Conservation (phyloP, 306 rosid species). For the Alnus rubra region DNA sequence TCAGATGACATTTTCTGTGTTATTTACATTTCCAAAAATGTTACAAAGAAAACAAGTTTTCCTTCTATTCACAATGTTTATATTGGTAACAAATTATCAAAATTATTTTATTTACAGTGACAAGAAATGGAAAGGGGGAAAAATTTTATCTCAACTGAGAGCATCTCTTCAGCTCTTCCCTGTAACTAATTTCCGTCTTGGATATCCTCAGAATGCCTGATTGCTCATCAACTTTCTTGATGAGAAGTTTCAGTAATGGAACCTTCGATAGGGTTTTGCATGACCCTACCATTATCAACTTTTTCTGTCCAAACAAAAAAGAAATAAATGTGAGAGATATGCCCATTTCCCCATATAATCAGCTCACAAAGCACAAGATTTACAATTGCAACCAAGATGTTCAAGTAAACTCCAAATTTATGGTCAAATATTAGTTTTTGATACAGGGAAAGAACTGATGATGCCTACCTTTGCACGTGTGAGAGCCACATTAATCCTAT, state of each 20-base stretch:
- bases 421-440: neutral
- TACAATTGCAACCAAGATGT: neutral
- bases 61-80: neutral
- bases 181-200: constrained; percentile 51
- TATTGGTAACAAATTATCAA: neutral
- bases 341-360: neutral
- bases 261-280: constrained; percentile 69
- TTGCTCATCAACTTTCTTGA: constrained; percentile 82
- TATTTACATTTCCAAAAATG: neutral
- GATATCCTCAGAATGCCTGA: constrained; percentile 59
- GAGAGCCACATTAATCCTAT: constrained; percentile 87
- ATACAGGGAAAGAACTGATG: neutral
- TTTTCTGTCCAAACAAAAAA: constrained; percentile 54
- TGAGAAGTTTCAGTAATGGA: constrained; percentile 81
- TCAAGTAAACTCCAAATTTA: neutral
- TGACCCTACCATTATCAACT: constrained; percentile 91
- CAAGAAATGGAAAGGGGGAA: neutral
- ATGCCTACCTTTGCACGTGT: constrained; percentile 84
- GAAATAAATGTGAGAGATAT: neutral
- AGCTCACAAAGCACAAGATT: neutral
- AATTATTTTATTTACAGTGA: neutral
- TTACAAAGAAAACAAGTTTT: neutral
- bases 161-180: constrained; percentile 53
- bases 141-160: constrained; percentile 45
- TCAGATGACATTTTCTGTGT: too few species aligned